Base-by-base conservation (phyloP, 371 early-diverging fungal genomes). In the Nematocida sp. region DNA sequence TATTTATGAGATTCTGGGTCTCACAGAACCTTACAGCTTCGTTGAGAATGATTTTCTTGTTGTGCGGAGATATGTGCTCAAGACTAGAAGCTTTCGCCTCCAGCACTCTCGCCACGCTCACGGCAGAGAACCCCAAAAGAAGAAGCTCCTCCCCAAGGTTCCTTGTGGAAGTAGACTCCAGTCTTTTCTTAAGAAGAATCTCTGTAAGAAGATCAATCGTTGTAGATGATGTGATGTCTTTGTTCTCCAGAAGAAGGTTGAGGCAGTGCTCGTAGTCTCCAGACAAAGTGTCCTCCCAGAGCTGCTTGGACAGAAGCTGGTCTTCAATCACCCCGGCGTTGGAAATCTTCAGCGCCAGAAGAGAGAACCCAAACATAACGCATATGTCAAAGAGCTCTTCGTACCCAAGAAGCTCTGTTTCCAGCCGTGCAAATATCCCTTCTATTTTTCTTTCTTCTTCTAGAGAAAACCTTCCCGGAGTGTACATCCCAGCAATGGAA, bases 361-460 rank as follows among this genome's bases (percentile, higher is more conserved):
- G 29, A 34, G 74, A 70, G 58, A 70, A 70, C 19, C 74, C 74
- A 34, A 49, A 60, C 38, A 36, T 37, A 3, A 70, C 74, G 46
- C 74, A 70, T 19, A 70, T 70, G 27, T 70, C 74, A 70, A 70
- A 70, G 13, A 70, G 74, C 74, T 70, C 74, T 60, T 70, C 74
- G 38, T 57, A 70, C 45, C 74, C 40, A 13, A 70, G 74, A 5
- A 70, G 62, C 8, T 27, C 40, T 1, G 37, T 70, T 49, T 70
- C 74, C 23, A 70, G 58, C n/a, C 62, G 40, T 4, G 17, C 53
- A 62, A 70, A 70, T 7, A 56, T 43, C 25, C 56, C 51, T 15
- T 60, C 62, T 17, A 70, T 23, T 15, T 37, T 32, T 11, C 1
- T 21, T 23, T 64, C 43, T 36, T 58, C 45, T 19, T 21, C 38